Base-by-base conservation (phyloP, 2,329 filamentous ascomycete species). In the Penicillium sumatraense region DNA sequence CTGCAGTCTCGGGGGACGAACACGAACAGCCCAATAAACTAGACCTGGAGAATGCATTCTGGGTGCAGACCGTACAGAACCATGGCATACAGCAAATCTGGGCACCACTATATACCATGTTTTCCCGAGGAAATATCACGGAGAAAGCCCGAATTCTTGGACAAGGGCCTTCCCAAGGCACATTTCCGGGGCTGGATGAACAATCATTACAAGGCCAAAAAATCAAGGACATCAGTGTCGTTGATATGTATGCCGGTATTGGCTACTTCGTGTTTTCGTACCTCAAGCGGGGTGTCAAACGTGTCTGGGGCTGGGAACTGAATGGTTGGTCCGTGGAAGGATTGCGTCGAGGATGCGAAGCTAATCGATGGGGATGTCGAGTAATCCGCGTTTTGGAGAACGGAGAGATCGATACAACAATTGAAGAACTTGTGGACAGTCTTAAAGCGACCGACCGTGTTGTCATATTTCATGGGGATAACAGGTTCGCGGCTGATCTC, bases 191-290 rank as follows among this genome's bases (percentile, higher is more conserved):
- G 6, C 44, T 74, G 23, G 68, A 69, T 59, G 69, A 57, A 18
- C 48, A 51, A 14, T 66, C 64, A 21, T 57, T 72, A 38, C 54
- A 23, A 13, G 57, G 49, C 21, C 67, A 68, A 63, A 53, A 26
- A 26, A 64, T 57, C 11, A 49, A 50, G 7, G 67, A 72, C 23
- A 67, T 74, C 18, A 71, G 72, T 47, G 78, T 79, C 0, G 83
- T 96, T 0, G 93, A 98, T 72, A 77, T 98, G 56, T 97, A 96
- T 76, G 91, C 90, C 0, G 93, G 93, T 0, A 96, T 97, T 61
- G 93, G 93, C 5, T 97, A 97, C 75, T 97, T 98, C 74, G 85
- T 89, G 3, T 96, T 97, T 68, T 89, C 86, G 27, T 97, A 96
- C 74, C 83, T 87, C 6, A 81, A 79, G 56, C 83, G 88, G 16